Conservation (phyloP, 495 filamentous ascomycete genomes). For the Penicillium chermesinum region DNA sequence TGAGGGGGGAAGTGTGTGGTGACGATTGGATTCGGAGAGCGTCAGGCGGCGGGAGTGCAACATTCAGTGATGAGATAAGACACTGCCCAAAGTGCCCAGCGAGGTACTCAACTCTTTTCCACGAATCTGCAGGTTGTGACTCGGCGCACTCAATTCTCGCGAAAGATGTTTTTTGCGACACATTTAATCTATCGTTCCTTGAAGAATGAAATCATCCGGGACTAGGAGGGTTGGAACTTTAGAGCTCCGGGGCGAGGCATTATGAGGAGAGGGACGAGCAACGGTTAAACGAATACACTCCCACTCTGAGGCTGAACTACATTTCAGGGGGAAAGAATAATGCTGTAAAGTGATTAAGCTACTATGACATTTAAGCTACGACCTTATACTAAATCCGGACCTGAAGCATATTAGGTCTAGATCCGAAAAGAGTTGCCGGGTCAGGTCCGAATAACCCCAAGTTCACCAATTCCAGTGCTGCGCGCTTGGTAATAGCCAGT, state of each 20-base stretch:
- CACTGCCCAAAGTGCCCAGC: neutral
- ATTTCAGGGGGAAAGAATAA: too few relatives aligned
- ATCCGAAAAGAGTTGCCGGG: neutral
- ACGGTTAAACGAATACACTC: too few relatives aligned
- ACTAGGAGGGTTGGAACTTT: too few relatives aligned
- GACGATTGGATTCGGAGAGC: constrained; percentile 37
- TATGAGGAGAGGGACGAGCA: too few relatives aligned
- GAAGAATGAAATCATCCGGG: too few relatives aligned
- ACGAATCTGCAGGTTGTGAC: neutral
- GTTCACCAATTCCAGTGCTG: neutral
- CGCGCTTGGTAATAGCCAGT: too few relatives aligned
- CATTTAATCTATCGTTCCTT: too few relatives aligned
- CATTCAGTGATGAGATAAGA: constrained; percentile 20
- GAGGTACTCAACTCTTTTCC: neutral
- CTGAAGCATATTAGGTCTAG: neutral
- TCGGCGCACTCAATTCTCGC: neutral
- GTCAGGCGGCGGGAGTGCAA: constrained; percentile 38
- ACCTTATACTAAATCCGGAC: neutral
- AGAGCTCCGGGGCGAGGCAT: too few relatives aligned
- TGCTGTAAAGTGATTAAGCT: too few relatives aligned
- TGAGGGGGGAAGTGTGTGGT: constrained; percentile 23
- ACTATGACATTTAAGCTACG: too few relatives aligned
- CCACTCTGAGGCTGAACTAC: too few relatives aligned
- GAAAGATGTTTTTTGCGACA: neutral
- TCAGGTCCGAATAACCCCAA: neutral